Percentiles rank a stretch among this genome's conserved stretches.
phyloP scores from a whole-genome alignment of 768 basidiomycete genomes.

The Roridomyces roridus region DNA sequence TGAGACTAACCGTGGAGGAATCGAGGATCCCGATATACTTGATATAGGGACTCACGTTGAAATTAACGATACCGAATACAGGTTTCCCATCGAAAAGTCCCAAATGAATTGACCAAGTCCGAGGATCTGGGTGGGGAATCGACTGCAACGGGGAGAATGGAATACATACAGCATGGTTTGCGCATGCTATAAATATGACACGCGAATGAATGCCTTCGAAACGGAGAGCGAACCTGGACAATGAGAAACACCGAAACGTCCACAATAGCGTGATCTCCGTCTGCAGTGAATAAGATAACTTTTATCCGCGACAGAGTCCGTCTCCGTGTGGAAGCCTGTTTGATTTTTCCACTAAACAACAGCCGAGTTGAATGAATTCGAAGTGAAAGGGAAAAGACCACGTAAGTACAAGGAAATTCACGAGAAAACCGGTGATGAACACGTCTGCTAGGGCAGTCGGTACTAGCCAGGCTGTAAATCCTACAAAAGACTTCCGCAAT shows the following conservation, averaged over 20 bases:
- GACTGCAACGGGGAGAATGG: background rate
- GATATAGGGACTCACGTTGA: conserved; percentile 11
- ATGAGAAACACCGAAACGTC: conserved; percentile 16
- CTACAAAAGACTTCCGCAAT: no score
- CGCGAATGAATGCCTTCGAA: background rate
- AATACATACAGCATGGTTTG: conserved; percentile 12
- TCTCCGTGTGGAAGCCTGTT: conserved; percentile 21
- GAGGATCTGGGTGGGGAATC: background rate
- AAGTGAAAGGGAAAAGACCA: background rate
- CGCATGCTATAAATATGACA: background rate
- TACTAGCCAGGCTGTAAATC: conserved; percentile 20
- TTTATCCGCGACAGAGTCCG: conserved; percentile 22
- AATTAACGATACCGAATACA: conserved; percentile 21
- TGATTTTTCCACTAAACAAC: conserved; percentile 16
- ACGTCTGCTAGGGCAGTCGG: conserved; percentile 22
- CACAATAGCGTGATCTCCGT: conserved; percentile 20
- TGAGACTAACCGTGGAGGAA: background rate
- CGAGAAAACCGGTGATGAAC: conserved; percentile 23
- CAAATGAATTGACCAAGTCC: conserved; percentile 24
- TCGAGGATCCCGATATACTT: background rate
- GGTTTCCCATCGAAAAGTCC: conserved; percentile 21
- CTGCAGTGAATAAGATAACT: conserved; percentile 25
- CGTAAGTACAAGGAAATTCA: conserved; percentile 19
- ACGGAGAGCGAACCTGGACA: conserved; percentile 2
- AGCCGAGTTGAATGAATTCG: background rate